Evolutionary conservation across 176 grass and related monocot species (phyloP), one percentile per base, ranked within the genome.

Genomic region (Stipa capillata): DNA sequence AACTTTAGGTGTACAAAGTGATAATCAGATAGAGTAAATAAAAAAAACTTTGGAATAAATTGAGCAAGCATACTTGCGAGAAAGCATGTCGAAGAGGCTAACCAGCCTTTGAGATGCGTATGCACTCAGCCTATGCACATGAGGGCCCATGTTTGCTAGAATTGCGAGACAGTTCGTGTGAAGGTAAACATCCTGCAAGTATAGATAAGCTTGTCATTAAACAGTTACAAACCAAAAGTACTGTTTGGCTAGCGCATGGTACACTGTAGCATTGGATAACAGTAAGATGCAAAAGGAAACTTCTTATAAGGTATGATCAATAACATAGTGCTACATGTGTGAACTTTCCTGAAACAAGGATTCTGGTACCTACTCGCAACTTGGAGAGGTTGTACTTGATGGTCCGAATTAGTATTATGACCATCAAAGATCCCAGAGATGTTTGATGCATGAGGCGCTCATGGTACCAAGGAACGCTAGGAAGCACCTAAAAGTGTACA

Each of bases 71-170:
- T 95, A 99, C 96, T 95, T 99, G 87, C 88, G 90, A 71, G 96
- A 92, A 76, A 99, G 96, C 96, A 99, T 99, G 78, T 99, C 96
- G 67, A 99, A 99, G 71, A 99, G 96, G 92, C 96, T 99, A 93
- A 99, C 96, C 39, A 99, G 92, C 90, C 92, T 92, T 91, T 99
- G 96, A 69, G 96, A 95, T 89, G 96, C 96, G 95, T 93, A 99
- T 68, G 92, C 96, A 56, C 81, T 99, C 65, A 99, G 76, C 64
- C 81, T 90, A 84, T 99, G 96, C 71, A 89, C 84, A 91, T 99
- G 96, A 66, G 96, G 96, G 41, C 88, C 90, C 96, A 99, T 99
- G 73, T 99, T 99, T 83, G 96, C 96, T 83, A 99, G 84, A 84
- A 99, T 95, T 73, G 96, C 96, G 3, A 99, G 84, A 73, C 96